Percentiles rank a stretch among this genome's conserved stretches.
phyloP scores from a whole-genome alignment of 2,329 filamentous ascomycete genomes.

The Trichoderma sp. region DNA sequence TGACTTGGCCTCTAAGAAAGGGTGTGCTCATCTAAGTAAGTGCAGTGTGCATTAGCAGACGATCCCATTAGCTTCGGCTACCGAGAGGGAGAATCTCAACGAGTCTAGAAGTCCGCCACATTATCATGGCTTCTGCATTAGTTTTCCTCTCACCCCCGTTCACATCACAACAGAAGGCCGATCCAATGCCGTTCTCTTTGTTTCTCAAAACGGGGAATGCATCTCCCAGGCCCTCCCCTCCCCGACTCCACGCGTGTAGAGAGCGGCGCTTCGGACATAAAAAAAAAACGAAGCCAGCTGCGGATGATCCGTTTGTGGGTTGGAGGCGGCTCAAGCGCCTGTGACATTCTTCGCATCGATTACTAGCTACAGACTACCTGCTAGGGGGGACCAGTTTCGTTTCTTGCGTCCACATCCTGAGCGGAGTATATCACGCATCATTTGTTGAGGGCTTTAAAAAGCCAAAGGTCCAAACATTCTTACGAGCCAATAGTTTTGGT shows the following conservation, averaged over 20 bases:
- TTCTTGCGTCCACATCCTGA: background rate
- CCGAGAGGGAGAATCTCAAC: background rate
- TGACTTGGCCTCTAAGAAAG: too few relatives aligned
- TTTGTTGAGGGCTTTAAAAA: background rate
- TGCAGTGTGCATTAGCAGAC: background rate
- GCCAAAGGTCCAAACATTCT: background rate
- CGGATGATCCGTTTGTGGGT: background rate
- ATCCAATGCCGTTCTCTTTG: background rate
- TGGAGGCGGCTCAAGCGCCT: background rate
- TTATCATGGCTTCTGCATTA: slow-evolving; percentile 1
- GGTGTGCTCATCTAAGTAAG: too few relatives aligned
- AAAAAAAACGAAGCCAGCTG: background rate
- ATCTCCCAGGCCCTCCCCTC: too few relatives aligned
- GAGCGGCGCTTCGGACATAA: slow-evolving; percentile 12
- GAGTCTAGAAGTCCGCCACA: background rate
- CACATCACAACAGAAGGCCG: background rate
- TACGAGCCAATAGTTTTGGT: slow-evolving; percentile 1
- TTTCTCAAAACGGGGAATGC: background rate
- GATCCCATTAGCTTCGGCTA: background rate
- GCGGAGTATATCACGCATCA: background rate
- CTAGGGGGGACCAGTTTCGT: slow-evolving; percentile 7
- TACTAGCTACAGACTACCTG: background rate
- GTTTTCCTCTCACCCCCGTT: background rate
- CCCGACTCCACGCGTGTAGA: background rate
- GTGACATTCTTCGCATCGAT: background rate